These are phyloP conservation scores for Epichloe typhina DNA, from an alignment of 2,329 filamentous ascomycete species.

Conservation along the genomic window DNA sequence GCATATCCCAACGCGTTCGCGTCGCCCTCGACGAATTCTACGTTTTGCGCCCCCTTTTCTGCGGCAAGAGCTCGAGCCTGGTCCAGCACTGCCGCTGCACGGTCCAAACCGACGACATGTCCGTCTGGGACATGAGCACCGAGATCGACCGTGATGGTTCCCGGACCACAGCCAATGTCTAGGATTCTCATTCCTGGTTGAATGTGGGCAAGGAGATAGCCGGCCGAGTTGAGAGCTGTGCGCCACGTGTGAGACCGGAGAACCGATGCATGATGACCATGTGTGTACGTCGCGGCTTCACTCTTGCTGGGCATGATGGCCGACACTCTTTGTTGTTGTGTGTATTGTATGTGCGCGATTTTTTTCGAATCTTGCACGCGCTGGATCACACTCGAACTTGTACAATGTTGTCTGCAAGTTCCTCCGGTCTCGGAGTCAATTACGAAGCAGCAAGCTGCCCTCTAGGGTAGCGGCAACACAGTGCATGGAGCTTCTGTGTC, in stretches of 20 bases:
- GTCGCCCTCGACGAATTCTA: conserved; percentile 20
- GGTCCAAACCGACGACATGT: conserved; percentile 25
- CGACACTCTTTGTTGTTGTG: not conserved
- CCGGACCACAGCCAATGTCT: conserved; percentile 35
- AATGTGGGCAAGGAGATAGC: conserved; percentile 28
- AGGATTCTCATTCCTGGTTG: conserved; percentile 25
- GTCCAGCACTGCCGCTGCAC: conserved; percentile 18
- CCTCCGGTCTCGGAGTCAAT: no score
- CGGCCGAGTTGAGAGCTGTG: conserved; percentile 28
- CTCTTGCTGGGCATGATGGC: not conserved
- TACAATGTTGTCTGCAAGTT: no score
- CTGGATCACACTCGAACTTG: no score
- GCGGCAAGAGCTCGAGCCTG: conserved; percentile 16
- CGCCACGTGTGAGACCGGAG: conserved; percentile 25
- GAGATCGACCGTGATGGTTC: conserved; percentile 31
- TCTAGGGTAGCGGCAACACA: no score
- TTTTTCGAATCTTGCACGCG: no score
- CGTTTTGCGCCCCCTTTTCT: conserved; percentile 18
- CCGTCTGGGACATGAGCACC: conserved; percentile 23
- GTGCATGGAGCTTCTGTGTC: no score
- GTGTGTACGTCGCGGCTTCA: conserved; percentile 18
- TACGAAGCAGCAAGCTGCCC: no score
- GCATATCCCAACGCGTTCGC: conserved; percentile 19
- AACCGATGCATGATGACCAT: conserved; percentile 26
- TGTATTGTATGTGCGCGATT: no score